These are phyloP conservation scores for Penicillium silybi DNA, from an alignment of 495 filamentous ascomycete genomes.

Conservation along the genomic window DNA sequence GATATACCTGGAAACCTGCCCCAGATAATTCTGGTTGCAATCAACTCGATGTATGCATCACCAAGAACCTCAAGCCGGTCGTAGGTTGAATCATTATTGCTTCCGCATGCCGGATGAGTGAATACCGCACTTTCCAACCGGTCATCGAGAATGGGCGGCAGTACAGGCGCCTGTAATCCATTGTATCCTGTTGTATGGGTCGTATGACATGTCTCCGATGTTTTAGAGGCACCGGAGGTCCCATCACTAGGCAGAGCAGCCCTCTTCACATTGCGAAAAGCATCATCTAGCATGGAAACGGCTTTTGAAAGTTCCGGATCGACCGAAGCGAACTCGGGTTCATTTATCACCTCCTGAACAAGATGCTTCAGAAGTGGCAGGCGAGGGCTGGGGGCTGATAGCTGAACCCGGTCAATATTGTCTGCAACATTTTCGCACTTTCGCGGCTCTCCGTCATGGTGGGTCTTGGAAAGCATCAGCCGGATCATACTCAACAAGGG, in stretches of 20 bases:
- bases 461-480: neutral
- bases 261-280: conserved; percentile 3
- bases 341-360: conserved; percentile 19
- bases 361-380: conserved; percentile 11
- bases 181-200: neutral
- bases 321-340: conserved; percentile 4
- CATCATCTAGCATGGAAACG: conserved; percentile 17
- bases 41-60: conserved; percentile 69
- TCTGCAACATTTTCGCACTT: neutral
- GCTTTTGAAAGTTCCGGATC: conserved; percentile 23
- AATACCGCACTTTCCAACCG: conserved; percentile 59
- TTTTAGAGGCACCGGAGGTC: neutral
- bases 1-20: conserved; percentile 55
- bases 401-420: neutral
- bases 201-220: neutral
- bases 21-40: conserved; percentile 61
- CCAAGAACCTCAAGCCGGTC: conserved; percentile 73
- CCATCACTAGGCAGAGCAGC: neutral
- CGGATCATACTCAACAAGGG: neutral
- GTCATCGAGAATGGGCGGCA: conserved; percentile 57
- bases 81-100: conserved; percentile 43
- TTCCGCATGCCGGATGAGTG: conserved; percentile 55
- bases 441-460: neutral
- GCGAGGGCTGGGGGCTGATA: conserved; percentile 2
- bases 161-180: conserved; percentile 32